Evolutionary conservation across 345 rosid genomes (phyloP), one percentile per base, ranked within the genome.

Genomic region (Gynandropsis gynandra): DNA sequence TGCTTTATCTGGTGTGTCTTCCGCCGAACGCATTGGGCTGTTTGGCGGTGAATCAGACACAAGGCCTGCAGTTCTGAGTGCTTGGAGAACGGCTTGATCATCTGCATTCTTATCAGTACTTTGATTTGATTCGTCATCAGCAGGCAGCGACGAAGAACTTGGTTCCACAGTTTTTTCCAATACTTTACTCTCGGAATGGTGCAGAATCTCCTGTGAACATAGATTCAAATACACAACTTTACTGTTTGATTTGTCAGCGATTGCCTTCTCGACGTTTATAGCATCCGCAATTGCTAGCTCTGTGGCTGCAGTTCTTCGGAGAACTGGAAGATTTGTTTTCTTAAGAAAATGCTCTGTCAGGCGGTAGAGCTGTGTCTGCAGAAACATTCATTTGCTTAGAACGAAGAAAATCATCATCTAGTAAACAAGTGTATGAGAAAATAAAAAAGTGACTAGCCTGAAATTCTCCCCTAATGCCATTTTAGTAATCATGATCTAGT

Each of bases 221-320:
- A 92, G 78, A 79, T 92, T 92, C 70, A 85, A 42, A 67, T 92
- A 92, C 10, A 87, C 88, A 42, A 81, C 54, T 66, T 92, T 92
- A 75, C 89, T 81, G 73, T 63, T 85, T 57, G 98, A 82, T 76
- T 74, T 80, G 62, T 87, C 81, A 49, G 90, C 94, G 24, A 76
- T 81, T 18, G 49, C 81, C 70, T 75, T 87, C 70, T 92, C 98
- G 19, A 87, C 82, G 59, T 92, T 92, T 59, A 80, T 62, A 29
- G 97, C 98, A 79, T 92, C 98, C 52, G 98, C 98, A 66, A 92
- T 86, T 39, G 97, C 97, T 73, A 92, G 76, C 73, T 92, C 98
- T 21, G 95, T 83, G 33, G 71, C 94, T 62, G 97, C 98, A 54
- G 77, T 79, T 70, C 90, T 79, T 67, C 80, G 57, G 54, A 82